Evolutionary conservation across 441 rosid species (phyloP), one percentile per base, ranked within the genome.

Genomic region (Bocquillonia castaneifolia): DNA sequence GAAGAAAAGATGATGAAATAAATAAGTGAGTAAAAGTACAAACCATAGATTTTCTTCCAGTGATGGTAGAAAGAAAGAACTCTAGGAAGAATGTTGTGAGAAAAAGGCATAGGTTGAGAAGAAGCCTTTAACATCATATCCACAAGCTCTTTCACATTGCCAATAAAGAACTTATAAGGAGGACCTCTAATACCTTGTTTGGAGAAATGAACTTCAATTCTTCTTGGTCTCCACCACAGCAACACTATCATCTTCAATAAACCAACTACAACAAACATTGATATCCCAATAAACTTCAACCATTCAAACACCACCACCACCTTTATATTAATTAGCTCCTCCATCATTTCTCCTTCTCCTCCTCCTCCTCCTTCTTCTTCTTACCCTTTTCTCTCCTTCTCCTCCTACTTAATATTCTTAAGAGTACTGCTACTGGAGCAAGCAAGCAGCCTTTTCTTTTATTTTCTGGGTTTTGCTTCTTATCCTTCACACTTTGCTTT

Each of bases 111-210:
- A 67, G 97, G 99, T 45, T 89, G 88, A 68, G 96, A 82, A 63
- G 99, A 89, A 61, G 99, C 99, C 74, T 88, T 77, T n/a, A 86
- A 67, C 97, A 88, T 94, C 99, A 94, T 88, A 20, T 81, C 86
- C 54, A 87, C 96, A 37, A 94, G 76, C 75, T 94, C 99, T 77
- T 83, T 89, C 53, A 92, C 93, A 80, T 94, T 91, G 28, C 97
- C 99, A 45, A 91, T 81, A 83, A 94, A 89, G 82, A 93, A 86
- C 25, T 88, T 83, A 78, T 93, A 93, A 78, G 97, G 96, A 31
- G 99, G 99, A 1, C 99, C 99, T 68, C 93, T 76, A 70, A 94
- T 94, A 42, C 97, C 99, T 77, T 94, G 99, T 78, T 83, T 85
- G 12, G 93, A 81, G 95, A 94, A 94, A 82, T 91, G 96, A 50